Percentiles rank a stretch among this genome's conserved stretches.
Evolutionary conservation across 2,329 filamentous ascomycete genomes (phyloP).

Genomic region (Fusarium papillatum): DNA sequence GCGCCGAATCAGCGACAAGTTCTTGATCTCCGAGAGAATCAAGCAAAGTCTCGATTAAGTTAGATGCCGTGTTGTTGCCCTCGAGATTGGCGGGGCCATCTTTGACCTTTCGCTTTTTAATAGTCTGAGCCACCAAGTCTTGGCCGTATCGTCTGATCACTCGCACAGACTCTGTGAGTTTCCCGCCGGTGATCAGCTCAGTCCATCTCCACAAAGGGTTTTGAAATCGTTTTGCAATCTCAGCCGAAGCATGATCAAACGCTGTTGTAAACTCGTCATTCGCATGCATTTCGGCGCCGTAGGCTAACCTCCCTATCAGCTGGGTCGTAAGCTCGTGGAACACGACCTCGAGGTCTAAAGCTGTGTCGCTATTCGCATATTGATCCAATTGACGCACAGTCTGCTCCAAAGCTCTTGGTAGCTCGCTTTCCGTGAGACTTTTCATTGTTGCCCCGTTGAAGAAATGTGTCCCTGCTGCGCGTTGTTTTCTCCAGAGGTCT

Average conservation of each 20-base stretch:
- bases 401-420: not conserved
- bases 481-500: conserved; percentile 2
- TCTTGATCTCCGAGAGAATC: conserved; percentile 41
- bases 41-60: not conserved
- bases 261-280: not conserved
- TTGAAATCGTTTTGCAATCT: not conserved
- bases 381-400: not conserved
- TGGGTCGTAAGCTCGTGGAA: not conserved
- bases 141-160: not conserved
- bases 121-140: not conserved
- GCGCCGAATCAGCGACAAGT: conserved; percentile 69
- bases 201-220: not conserved
- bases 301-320: not conserved
- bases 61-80: not conserved
- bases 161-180: not conserved
- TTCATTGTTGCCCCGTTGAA: conserved; percentile 47
- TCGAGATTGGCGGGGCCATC: not conserved
- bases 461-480: conserved; percentile 5
- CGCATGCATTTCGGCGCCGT: not conserved
- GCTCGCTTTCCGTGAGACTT: not conserved
- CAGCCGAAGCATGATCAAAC: not conserved
- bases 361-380: not conserved
- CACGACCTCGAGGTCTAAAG: not conserved
- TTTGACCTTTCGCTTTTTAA: not conserved
- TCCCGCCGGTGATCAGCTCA: not conserved